Evolutionary conservation across 2,329 filamentous ascomycete species (phyloP), one percentile per base, ranked within the genome.

Genomic region (Penicillium sp.): DNA sequence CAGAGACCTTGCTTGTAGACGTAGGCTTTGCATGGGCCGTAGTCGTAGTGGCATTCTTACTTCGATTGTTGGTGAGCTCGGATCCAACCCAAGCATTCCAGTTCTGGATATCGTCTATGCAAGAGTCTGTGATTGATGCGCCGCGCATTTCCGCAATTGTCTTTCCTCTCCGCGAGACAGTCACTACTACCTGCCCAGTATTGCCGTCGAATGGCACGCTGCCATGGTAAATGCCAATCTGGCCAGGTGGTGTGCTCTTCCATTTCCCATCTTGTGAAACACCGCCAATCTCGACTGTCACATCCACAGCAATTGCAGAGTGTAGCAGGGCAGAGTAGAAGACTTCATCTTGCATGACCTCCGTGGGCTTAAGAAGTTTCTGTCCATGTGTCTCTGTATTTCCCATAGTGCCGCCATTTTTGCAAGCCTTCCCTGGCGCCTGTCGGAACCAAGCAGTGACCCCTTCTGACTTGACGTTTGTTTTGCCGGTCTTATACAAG

Each of bases 1-100:
- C 38, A 48, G 50, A 53, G 13, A 48, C 38, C 14, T 27, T 14
- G 18, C 14, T 21, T 16, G 44, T 13, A 34, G 29, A 5, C 5
- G 43, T 6, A 38, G 45, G 36, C 14, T 24, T 14, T 3, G 32
- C 32, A 38, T 42, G 36, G 1, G 48, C 10, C n/a, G 41, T 10
- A 10, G 48, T 42, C 3, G 41, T 29, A 21, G 48, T 24, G 3
- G 14, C 18, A 7, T 34, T 31, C 7, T 31, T 29, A 13, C n/a
- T 24, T 3, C 38, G 27, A 13, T 48, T 29, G 14, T 53, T 53
- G 5, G 36, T 38, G n/a, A 53, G 27, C 4, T 53, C n/a, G 11
- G 50, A 48, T 14, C 51, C 51, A 39, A 53, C 51, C 51, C 51
- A 53, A 14, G 46, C 51, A 39, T 53, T 53, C 45, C 45, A 53